Conservation (phyloP, 345 rosid genomes). For the Salix koriyanagi region DNA sequence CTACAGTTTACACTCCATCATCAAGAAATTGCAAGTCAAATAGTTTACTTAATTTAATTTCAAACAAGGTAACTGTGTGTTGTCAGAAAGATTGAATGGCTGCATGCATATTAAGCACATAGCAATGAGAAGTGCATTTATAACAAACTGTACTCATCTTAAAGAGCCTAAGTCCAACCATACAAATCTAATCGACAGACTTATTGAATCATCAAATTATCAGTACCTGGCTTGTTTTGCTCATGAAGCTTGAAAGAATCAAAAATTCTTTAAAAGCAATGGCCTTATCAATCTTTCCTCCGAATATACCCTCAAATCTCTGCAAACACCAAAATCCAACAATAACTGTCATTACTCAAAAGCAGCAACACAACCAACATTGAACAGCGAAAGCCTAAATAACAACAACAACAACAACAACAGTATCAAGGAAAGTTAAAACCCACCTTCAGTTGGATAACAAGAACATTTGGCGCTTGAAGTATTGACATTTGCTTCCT, state of each 20-base stretch:
- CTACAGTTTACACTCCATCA: background rate
- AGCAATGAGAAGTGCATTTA: background rate
- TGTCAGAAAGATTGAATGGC: background rate
- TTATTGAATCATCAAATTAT: background rate
- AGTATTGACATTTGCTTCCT: constrained; percentile 91
- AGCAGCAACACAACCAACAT: background rate
- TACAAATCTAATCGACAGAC: background rate
- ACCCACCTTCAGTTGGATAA: constrained; percentile 85
- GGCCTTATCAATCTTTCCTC: constrained; percentile 79
- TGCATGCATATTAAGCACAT: background rate
- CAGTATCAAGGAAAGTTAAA: constrained; percentile 1
- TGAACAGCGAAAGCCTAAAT: constrained; percentile 6
- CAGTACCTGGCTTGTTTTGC: constrained; percentile 77
- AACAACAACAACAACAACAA: background rate
- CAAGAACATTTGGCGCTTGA: constrained; percentile 90
- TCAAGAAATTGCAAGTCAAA: background rate
- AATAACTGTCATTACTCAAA: constrained; percentile 5
- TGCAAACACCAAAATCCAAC: constrained; percentile 29
- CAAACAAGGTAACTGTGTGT: background rate
- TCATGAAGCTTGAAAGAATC: constrained; percentile 81
- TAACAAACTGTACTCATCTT: background rate
- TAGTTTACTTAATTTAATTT: background rate
- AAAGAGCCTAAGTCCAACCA: constrained; percentile 3
- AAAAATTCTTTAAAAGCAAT: constrained; percentile 75
- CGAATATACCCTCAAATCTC: constrained; percentile 89